Evolutionary conservation across 352 stramenopile genomes (phyloP), one percentile per base, ranked within the genome.

Genomic region (Pythium monospermum): DNA sequence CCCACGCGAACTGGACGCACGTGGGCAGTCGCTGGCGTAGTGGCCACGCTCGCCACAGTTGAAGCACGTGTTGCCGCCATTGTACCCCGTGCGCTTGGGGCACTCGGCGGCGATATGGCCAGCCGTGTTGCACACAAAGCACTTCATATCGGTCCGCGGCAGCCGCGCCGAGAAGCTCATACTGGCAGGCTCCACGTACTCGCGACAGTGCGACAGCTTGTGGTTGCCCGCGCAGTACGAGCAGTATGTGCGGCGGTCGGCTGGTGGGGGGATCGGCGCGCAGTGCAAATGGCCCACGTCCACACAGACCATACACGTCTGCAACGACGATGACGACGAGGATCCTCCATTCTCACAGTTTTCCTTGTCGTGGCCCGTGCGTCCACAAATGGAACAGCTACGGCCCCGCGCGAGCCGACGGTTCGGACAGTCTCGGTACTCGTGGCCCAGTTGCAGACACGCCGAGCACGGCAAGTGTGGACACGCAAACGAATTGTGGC

Each of bases 231-330:
- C 58, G 42, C 82, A 92, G 49, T 86, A 61, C 4, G 79, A 59
- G 51, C 82, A 92, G 42, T 86, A 92, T n/a, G 83, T 54, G 26
- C 66, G 62, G 59, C 79, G 71, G 50, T 91, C 78, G 18, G 76
- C 73, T 41, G 82, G 79, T 33, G 75, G 69, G 0, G 79, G 73
- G 38, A 90, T 51, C 1, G 82, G 82, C 3, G 75, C 71, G 66
- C 82, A 91, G 44, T 83, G 70, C 57, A 88, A 51, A 61, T 92
- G 82, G 25, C 79, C 79, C 7, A 59, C 40, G 44, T 71, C 50
- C 8, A 68, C 67, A 47, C 82, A 92, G 37, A 92, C 78, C 76
- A 92, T 91, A 62, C 82, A 92, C 28, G 64, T 81, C 40, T n/a
- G n/a, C n/a, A n/a, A n/a, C n/a, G n/a, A 84, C 54, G 26, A 62